Base-by-base conservation (phyloP, 768 basidiomycete species). In the Boletus patriciae region DNA sequence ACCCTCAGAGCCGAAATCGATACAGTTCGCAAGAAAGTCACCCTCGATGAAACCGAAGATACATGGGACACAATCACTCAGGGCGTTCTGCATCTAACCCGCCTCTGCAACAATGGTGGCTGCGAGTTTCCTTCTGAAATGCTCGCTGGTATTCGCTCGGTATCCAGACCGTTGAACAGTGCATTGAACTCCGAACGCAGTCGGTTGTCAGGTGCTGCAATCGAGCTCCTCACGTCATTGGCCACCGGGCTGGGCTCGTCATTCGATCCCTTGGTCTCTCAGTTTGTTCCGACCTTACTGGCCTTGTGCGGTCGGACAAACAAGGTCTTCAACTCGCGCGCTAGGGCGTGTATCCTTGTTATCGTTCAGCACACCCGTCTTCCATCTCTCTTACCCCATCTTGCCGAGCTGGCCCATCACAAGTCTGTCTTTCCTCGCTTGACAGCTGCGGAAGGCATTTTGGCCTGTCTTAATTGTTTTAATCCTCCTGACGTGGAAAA, bases 401-500 rank as follows among this genome's bases (percentile, higher is more conserved):
- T 93, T 19, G 66, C 79, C 6, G 83, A 83, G 36, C 67, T 83
- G 51, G 60, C 57, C 36, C 82, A 81, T 65, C 90, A 92, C 68
- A 93, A 92, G 67, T 84, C 87, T 16, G 70, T 76, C 19, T 80
- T 83, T 3, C 73, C 87, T 29, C 80, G 92, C 50, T 65, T 88
- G 6, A 78, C 80, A 18, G 82, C 83, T n/a, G 81, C 83, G 4
- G 89, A 92, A 69, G 78, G 83, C 31, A 76, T 85, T 0, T 66
- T 92, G 47, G 76, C 79, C 16, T 87, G 85, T 59, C 74, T 93
- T 50, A 88, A 88, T 57, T 85, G 81, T 62, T 86, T 85, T 68
- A 90, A 89, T 70, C 90, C 90, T 10, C 88, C 88, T 0, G 88
- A 92, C 61, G 69, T 92, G 31, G 88, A 89, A 70, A 87, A 82